Percentiles rank a stretch among this genome's conserved stretches.
These are phyloP conservation scores for Aureobasidium uvarum DNA, from an alignment of 2,329 filamentous ascomycete genomes.

Conservation along the genomic window DNA sequence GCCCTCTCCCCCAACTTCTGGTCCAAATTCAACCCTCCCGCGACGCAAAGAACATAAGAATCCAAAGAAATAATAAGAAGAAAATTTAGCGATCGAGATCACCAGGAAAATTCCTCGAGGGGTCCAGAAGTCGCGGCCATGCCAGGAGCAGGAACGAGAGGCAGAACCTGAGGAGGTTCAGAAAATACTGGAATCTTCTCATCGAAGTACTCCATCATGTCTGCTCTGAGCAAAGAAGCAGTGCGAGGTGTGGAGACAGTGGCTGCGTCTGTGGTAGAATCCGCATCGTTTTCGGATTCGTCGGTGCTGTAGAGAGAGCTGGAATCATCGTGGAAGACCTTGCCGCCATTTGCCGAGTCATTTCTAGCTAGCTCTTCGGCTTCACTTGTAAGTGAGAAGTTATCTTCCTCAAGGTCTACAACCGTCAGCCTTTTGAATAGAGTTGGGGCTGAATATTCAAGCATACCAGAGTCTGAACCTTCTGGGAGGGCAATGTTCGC, in stretches of 20 bases:
- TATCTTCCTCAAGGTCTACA: background rate
- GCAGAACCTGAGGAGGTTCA: constrained; percentile 29
- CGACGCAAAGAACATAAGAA: constrained; percentile 8
- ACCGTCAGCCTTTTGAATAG: background rate
- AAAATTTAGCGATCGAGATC: background rate
- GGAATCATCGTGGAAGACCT: constrained; percentile 16
- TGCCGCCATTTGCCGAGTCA: constrained; percentile 18
- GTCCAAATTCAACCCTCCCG: background rate
- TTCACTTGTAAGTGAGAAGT: background rate
- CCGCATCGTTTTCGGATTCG: background rate
- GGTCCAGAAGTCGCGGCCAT: constrained; percentile 39
- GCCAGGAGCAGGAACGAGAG: constrained; percentile 31
- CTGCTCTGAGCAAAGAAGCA: constrained; percentile 19
- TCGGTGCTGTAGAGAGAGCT: constrained; percentile 23
- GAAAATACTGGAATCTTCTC: constrained; percentile 33
- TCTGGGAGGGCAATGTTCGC: constrained; percentile 9
- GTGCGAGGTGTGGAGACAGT: constrained; percentile 21
- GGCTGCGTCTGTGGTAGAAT: constrained; percentile 16
- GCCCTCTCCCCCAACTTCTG: background rate
- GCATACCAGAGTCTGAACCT: constrained; percentile 9
- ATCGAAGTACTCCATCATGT: constrained; percentile 27
- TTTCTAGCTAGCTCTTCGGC: constrained; percentile 13
- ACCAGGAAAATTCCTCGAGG: constrained; percentile 33
- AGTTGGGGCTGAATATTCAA: background rate
- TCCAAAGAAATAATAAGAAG: background rate